These are phyloP conservation scores for Trichoderma guizhouense DNA, from an alignment of 2,329 filamentous ascomycete species.

Conservation along the genomic window DNA sequence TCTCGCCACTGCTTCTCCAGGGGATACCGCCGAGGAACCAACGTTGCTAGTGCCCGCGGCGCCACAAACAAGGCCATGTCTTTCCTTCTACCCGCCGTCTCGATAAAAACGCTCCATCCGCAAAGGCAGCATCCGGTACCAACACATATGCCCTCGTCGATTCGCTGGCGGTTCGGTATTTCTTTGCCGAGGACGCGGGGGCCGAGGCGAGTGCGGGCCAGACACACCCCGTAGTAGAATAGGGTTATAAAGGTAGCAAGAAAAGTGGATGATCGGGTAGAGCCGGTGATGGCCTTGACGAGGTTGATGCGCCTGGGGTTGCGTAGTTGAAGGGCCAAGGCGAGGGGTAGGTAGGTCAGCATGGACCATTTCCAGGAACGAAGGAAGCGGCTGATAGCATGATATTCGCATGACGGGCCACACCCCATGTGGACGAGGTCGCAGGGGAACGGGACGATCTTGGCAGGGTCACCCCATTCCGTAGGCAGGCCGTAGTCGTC, in stretches of 20 bases:
- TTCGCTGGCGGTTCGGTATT: slow-evolving; percentile 43
- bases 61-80: slow-evolving; percentile 80
- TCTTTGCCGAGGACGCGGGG: slow-evolving; percentile 62
- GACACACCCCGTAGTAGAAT: slow-evolving; percentile 84
- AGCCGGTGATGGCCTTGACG: slow-evolving; percentile 55
- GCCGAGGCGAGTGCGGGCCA: slow-evolving; percentile 69
- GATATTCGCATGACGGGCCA: slow-evolving; percentile 70
- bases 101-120: slow-evolving; percentile 77
- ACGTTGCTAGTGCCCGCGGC: slow-evolving; percentile 70
- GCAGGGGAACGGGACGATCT: slow-evolving; percentile 71
- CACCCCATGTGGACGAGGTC: slow-evolving; percentile 79
- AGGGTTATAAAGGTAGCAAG: slow-evolving; percentile 72
- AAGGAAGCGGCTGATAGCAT: slow-evolving; percentile 65
- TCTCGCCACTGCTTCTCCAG: slow-evolving; percentile 64
- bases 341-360: slow-evolving; percentile 73
- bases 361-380: slow-evolving; percentile 72
- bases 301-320: slow-evolving; percentile 45
- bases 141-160: slow-evolving; percentile 66
- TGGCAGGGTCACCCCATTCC: slow-evolving; percentile 69
- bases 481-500: slow-evolving; percentile 64
- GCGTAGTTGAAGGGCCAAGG: slow-evolving; percentile 59
- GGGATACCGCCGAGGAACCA: slow-evolving; percentile 68
- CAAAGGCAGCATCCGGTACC: slow-evolving; percentile 69
- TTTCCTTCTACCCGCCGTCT: slow-evolving; percentile 61
- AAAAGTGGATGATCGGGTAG: slow-evolving; percentile 71